Evolutionary conservation across 768 basidiomycete species (phyloP).

Genomic region (Trametes coccinea): DNA sequence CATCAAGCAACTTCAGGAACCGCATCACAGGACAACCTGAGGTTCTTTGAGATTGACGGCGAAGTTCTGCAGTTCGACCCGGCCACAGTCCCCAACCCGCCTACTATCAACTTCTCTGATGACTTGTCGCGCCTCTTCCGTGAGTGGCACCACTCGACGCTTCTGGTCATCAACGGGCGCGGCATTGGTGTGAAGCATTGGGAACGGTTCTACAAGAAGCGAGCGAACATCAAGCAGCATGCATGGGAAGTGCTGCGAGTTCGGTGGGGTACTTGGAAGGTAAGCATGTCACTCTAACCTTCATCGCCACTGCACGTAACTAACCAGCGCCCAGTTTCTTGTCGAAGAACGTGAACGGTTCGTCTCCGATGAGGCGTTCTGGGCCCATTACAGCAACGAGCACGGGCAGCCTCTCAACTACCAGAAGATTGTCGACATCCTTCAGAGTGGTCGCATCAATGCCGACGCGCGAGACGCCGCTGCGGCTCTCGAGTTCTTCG

Average conservation of each 20-base stretch:
- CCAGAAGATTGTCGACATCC: conserved; percentile 12
- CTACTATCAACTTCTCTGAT: conserved; percentile 11
- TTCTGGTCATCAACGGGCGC: conserved; percentile 14
- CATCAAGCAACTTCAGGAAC: no score
- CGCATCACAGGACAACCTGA: neutral
- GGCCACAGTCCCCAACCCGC: conserved; percentile 10
- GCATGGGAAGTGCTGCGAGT: conserved; percentile 21
- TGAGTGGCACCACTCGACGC: conserved; percentile 21
- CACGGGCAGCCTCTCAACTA: conserved; percentile 8
- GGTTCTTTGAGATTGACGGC: conserved; percentile 10
- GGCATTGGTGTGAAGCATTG: conserved; percentile 25
- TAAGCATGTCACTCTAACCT: no score
- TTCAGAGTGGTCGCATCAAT: neutral
- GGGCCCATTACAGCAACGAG: conserved; percentile 14
- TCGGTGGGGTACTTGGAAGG: conserved; percentile 21
- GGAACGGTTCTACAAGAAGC: conserved; percentile 23
- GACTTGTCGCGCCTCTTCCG: conserved; percentile 19
- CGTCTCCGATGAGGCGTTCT: conserved; percentile 15
- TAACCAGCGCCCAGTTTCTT: no score
- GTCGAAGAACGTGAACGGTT: conserved; percentile 12
- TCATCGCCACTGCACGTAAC: no score
- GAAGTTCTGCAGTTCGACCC: neutral
- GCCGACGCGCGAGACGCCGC: conserved; percentile 6
- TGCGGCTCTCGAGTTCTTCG: conserved; percentile 17
- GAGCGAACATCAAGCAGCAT: neutral